Percentiles rank a stretch among this genome's conserved stretches.
These are phyloP conservation scores for Pouteria campechiana DNA, from an alignment of 179 eudicot species.

Conservation along the genomic window DNA sequence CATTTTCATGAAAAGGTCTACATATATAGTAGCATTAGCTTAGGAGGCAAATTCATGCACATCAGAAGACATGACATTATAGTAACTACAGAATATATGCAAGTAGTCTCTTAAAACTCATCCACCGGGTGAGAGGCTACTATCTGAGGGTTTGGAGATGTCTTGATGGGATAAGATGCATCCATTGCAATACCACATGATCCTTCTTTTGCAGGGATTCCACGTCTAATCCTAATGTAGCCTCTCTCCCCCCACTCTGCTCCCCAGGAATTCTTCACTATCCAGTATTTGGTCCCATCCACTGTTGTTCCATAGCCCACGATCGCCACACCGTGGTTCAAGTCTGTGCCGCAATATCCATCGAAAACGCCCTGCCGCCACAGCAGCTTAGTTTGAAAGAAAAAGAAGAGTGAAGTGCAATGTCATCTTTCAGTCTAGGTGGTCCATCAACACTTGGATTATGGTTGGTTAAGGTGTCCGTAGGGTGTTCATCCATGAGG, in stretches of 20 bases:
- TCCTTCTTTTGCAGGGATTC: conserved; percentile 22
- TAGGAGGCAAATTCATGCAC: too few relatives aligned
- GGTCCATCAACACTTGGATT: too few relatives aligned
- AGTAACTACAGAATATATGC: too few relatives aligned
- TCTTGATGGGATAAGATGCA: conserved; percentile 33
- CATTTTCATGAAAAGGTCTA: too few relatives aligned
- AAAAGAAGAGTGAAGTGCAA: too few relatives aligned
- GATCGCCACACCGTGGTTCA: conserved; percentile 28
- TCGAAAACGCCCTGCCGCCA: conserved; percentile 38
- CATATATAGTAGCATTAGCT: too few relatives aligned
- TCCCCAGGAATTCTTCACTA: conserved; percentile 43
- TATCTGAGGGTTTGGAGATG: conserved; percentile 15
- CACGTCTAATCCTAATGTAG: conserved; percentile 27
- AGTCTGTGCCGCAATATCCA: conserved; percentile 28
- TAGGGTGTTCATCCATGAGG: too few relatives aligned
- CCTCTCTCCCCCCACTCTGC: conserved; percentile 33
- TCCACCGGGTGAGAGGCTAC: conserved; percentile 3
- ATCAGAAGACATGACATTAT: too few relatives aligned
- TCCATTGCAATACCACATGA: conserved; percentile 38
- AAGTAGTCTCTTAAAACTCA: too few relatives aligned
- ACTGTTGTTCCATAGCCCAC: conserved; percentile 29
- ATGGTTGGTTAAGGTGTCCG: too few relatives aligned
- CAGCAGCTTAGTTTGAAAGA: too few relatives aligned
- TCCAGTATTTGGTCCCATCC: conserved; percentile 39
- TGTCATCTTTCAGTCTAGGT: too few relatives aligned